Conservation (phyloP, 345 rosid species). For the Aurinia saxatilis region DNA sequence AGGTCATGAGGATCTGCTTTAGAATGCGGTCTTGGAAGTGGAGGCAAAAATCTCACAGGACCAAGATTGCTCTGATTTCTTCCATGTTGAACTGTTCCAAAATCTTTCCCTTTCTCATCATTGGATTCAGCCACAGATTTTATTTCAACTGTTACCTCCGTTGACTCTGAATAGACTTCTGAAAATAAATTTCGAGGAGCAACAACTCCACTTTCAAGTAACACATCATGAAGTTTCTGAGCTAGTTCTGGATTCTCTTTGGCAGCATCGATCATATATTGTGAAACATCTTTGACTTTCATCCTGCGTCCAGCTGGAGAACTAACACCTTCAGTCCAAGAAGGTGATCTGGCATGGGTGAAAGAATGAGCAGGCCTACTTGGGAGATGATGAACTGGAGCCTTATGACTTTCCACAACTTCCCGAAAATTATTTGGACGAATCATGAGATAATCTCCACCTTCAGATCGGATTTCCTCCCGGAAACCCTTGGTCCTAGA, state of each 20-base stretch:
- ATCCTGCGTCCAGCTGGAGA: constrained; percentile 74
- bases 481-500: constrained; percentile 33
- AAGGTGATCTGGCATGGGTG: constrained; percentile 74
- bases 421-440: constrained; percentile 18
- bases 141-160: constrained; percentile 40
- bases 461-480: constrained; percentile 37
- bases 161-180: constrained; percentile 51
- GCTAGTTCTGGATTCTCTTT: constrained; percentile 92
- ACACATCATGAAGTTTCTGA: constrained; percentile 84
- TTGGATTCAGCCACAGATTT: constrained; percentile 34
- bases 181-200: constrained; percentile 82
- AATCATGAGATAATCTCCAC: constrained; percentile 29
- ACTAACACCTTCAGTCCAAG: constrained; percentile 97
- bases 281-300: constrained; percentile 95
- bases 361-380: constrained; percentile 44
- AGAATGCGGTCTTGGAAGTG: constrained; percentile 37
- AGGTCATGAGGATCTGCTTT: constrained; percentile 38
- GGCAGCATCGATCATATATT: constrained; percentile 92
- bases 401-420: constrained; percentile 26
- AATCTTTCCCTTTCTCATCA: constrained; percentile 32
- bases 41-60: constrained; percentile 52
- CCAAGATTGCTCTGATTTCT: constrained; percentile 39
- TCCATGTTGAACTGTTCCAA: constrained; percentile 25
- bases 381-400: constrained; percentile 29
- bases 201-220: constrained; percentile 87